These are phyloP conservation scores for Arxiozyma telluris DNA, from an alignment of 1,139 yeast species.

Conservation along the genomic window DNA sequence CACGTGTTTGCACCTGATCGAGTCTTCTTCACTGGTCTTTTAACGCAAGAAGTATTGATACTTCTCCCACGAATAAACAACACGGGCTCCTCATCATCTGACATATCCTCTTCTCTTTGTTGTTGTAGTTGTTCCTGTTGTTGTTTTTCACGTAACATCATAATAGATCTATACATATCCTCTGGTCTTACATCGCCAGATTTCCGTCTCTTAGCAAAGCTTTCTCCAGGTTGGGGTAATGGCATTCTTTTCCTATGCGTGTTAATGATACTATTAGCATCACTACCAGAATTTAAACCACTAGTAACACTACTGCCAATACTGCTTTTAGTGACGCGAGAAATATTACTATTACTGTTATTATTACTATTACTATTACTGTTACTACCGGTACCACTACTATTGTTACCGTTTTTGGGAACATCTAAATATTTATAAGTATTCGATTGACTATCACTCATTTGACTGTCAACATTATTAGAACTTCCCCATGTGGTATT, in stretches of 20 bases:
- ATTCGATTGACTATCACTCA: not conserved
- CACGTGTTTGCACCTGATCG: not conserved
- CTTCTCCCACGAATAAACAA: slow-evolving; percentile 59
- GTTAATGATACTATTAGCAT: not conserved
- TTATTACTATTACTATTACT: slow-evolving; percentile 3
- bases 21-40: not conserved
- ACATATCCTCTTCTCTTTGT: slow-evolving; percentile 7
- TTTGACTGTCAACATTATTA: not conserved
- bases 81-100: slow-evolving; percentile 67
- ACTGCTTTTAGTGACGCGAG: not conserved
- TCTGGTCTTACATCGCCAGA: slow-evolving; percentile 60
- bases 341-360: slow-evolving; percentile 4
- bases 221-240: slow-evolving; percentile 11
- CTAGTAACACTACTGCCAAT: not conserved
- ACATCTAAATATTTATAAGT: not conserved
- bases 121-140: slow-evolving; percentile 15
- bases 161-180: slow-evolving; percentile 76
- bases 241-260: not conserved
- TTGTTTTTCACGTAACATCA: slow-evolving; percentile 56
- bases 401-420: not conserved
- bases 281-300: not conserved
- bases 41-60: not conserved
- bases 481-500: not conserved
- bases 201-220: slow-evolving; percentile 28
- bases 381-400: not conserved